phyloP scores from a whole-genome alignment of 2,329 filamentous ascomycete species.

The Dactylellina cionopaga region DNA sequence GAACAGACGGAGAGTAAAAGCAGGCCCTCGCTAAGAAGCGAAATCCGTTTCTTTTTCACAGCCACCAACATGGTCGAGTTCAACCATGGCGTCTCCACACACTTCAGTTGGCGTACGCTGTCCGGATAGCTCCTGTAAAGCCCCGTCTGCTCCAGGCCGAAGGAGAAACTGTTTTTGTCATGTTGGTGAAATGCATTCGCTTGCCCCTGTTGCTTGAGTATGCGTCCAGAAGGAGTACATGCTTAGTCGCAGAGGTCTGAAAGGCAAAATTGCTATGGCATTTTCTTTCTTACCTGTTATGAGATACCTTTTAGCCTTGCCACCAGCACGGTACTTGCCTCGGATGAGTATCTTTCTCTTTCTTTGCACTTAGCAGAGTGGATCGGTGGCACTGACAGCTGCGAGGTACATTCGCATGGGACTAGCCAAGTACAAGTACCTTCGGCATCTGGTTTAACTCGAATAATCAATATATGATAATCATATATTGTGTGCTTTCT shows the following conservation, averaged over 20 bases:
- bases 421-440: too few species aligned
- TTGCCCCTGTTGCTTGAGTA: conserved; percentile 26
- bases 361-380: background rate
- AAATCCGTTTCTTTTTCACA: conserved; percentile 6
- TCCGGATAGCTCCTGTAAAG: conserved; percentile 4
- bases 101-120: background rate
- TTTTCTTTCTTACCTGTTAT: too few species aligned
- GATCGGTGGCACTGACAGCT: conserved; percentile 22
- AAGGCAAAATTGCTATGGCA: too few species aligned
- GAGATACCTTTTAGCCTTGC: too few species aligned
- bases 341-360: background rate
- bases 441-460: too few species aligned
- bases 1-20: conserved; percentile 40
- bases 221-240: background rate
- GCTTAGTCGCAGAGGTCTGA: too few species aligned
- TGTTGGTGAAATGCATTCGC: conserved; percentile 14
- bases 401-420: conserved; percentile 5
- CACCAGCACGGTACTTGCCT: conserved; percentile 6
- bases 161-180: conserved; percentile 1
- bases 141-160: conserved; percentile 10
- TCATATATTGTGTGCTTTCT: too few species aligned
- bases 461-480: too few species aligned
- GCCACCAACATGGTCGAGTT: background rate
- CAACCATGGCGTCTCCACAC: background rate
- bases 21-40: conserved; percentile 38